phyloP scores from a whole-genome alignment of 2,329 filamentous ascomycete species.

The Fusarium hainanense region DNA sequence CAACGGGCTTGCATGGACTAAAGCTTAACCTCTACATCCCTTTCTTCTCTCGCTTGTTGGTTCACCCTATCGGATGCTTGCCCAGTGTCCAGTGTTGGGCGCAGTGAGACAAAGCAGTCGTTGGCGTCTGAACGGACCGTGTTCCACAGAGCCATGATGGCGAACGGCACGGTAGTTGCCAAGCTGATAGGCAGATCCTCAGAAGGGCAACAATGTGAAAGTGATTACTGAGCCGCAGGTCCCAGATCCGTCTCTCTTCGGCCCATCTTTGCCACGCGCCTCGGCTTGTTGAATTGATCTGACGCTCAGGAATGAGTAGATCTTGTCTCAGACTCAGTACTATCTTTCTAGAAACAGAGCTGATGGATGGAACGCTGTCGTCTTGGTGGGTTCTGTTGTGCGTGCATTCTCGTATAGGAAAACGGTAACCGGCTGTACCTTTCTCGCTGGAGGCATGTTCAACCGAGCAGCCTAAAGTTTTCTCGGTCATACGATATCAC shows the following conservation, averaged over 20 bases:
- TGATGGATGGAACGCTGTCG: constrained; percentile 30
- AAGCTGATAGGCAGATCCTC: constrained; percentile 16
- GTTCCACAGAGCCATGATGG: constrained; percentile 3
- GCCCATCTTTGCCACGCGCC: constrained; percentile 33
- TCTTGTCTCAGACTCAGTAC: constrained; percentile 25
- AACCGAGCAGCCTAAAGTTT: background rate
- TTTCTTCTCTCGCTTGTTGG: constrained; percentile 19
- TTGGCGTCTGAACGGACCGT: constrained; percentile 11
- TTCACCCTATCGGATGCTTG: constrained; percentile 30
- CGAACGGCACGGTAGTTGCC: constrained; percentile 2
- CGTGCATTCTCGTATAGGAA: background rate
- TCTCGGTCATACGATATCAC: background rate
- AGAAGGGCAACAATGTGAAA: constrained; percentile 10
- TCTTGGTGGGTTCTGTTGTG: background rate
- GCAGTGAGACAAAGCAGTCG: constrained; percentile 30
- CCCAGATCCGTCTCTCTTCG: constrained; percentile 24
- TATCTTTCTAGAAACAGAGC: constrained; percentile 34
- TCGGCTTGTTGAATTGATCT: constrained; percentile 10
- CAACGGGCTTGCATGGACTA: constrained; percentile 6
- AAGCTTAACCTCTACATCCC: constrained; percentile 4
- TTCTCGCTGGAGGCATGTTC: constrained; percentile 6
- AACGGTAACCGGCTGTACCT: too few relatives aligned
- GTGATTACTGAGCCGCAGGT: constrained; percentile 6
- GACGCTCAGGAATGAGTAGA: constrained; percentile 33
- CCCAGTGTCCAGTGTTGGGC: background rate